Evolutionary conservation across 495 filamentous ascomycete genomes (phyloP).

Genomic region (Filosporella fistucella): DNA sequence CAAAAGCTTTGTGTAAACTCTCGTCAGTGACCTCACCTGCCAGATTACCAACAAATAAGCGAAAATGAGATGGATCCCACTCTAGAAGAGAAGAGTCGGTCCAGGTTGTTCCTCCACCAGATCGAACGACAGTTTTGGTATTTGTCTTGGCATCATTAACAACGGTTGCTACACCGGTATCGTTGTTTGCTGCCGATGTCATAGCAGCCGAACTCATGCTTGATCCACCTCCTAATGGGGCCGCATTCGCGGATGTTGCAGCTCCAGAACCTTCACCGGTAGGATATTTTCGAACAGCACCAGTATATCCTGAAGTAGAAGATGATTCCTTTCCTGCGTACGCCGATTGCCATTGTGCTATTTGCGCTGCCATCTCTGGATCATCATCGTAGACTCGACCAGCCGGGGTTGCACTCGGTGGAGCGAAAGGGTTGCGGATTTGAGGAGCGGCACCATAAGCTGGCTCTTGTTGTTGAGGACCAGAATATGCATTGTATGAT

Average conservation of each 20-base stretch:
- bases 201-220: slow-evolving; percentile 30
- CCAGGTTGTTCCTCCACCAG: slow-evolving; percentile 89
- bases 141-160: slow-evolving; percentile 38
- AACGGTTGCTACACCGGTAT: slow-evolving; percentile 39
- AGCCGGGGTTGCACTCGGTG: slow-evolving; percentile 48
- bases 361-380: slow-evolving; percentile 85
- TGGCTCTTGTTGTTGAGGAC: slow-evolving; percentile 33
- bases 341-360: slow-evolving; percentile 94
- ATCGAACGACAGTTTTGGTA: slow-evolving; percentile 73
- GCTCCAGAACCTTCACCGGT: slow-evolving; percentile 16
- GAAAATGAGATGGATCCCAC: slow-evolving; percentile 94
- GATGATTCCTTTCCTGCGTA: slow-evolving; percentile 51
- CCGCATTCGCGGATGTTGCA: slow-evolving; percentile 42
- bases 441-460: slow-evolving; percentile 37
- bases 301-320: slow-evolving; percentile 25
- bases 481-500: slow-evolving; percentile 27
- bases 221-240: slow-evolving; percentile 32
- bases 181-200: slow-evolving; percentile 32
- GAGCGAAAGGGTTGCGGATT: slow-evolving; percentile 79
- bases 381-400: slow-evolving; percentile 46
- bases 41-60: slow-evolving; percentile 92
- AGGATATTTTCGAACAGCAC: slow-evolving; percentile 14
- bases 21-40: slow-evolving; percentile 99
- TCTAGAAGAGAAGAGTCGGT: slow-evolving; percentile 80
- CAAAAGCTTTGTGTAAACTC: slow-evolving; percentile 87